These are phyloP conservation scores for Lepidium africanum DNA, from an alignment of 345 rosid genomes.

Conservation along the genomic window DNA sequence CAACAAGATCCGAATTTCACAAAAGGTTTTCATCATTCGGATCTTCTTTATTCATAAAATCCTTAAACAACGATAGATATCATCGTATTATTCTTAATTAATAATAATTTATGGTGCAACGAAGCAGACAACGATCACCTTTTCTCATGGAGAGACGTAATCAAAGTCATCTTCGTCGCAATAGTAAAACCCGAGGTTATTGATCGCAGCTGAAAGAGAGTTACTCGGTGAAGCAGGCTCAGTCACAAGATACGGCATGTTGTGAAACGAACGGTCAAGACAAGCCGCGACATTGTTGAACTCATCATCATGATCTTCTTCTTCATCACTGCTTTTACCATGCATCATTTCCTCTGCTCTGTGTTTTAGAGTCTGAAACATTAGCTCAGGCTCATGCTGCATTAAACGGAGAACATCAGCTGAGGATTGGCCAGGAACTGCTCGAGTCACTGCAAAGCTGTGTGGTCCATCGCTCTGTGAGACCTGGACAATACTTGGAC, in stretches of 20 bases:
- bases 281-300: conserved; percentile 39
- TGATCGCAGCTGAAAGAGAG: conserved; percentile 64
- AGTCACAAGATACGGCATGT: conserved; percentile 74
- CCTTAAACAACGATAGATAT: conserved; percentile 7
- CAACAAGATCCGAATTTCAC: conserved; percentile 1
- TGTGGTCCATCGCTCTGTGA: conserved; percentile 91
- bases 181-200: conserved; percentile 60
- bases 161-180: conserved; percentile 35
- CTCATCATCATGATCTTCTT: conserved; percentile 5
- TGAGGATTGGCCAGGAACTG: conserved; percentile 72
- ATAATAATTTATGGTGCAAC: neutral
- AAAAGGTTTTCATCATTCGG: neutral
- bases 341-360: conserved; percentile 55
- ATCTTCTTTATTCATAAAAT: neutral
- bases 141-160: neutral
- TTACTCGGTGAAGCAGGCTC: conserved; percentile 38
- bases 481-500: conserved; percentile 84
- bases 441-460: conserved; percentile 84
- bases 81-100: neutral
- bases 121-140: neutral
- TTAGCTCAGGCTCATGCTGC: conserved; percentile 98
- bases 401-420: conserved; percentile 84
- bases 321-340: conserved; percentile 1
- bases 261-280: conserved; percentile 65
- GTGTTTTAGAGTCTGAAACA: conserved; percentile 89